Evolutionary conservation across 345 rosid species (phyloP), one percentile per base, ranked within the genome.

Genomic region (Lumnitzera littorea): DNA sequence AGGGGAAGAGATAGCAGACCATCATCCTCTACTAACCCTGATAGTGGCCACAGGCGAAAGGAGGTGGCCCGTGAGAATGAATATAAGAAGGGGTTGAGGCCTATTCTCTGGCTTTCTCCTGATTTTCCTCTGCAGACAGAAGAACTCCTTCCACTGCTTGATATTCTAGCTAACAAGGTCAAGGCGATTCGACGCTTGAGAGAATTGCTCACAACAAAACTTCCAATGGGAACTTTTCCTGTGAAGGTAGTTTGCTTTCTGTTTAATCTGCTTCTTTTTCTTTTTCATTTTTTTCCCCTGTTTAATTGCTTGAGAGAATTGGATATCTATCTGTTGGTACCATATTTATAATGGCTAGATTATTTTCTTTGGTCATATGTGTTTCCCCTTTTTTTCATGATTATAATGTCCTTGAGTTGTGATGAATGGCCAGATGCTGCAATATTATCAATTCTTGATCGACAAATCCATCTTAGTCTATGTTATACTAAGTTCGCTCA

Each of bases 161-260:
- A 90, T 76, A 94, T 94, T 77, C 90, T 94, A 17, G 99, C 99
- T 27, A 94, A 83, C 81, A 94, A 94, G 75, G 99, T 94, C 56
- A 94, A 94, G 70, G 99, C 97, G 3, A 88, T 94, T 58, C 97
- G 97, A 59, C 96, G 99, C 13, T 79, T 94, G 31, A 84, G 99
- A 70, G 99, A 94, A 66, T 78, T 94, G 66, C 89, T 94, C 29
- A 90, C 99, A 7, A 90, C 97, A 63, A 94, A 90, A 72, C 97
- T 94, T 70, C 99, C 99, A 0, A 29, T 70, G 55, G 99, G 97
- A 65, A 86, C 97, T 23, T 94, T 94, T 75, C 99, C 99, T 0
- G 96, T 94, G 52, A 94, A 94, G 95, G 97, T 88, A 81, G 51
- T 70, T 57, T 60, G 51, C 53, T 64, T 48, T 27, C 60, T 17